Evolutionary conservation across 176 grass and related monocot species (phyloP).

Genomic region (Rhipidocladum racemiflorum): DNA sequence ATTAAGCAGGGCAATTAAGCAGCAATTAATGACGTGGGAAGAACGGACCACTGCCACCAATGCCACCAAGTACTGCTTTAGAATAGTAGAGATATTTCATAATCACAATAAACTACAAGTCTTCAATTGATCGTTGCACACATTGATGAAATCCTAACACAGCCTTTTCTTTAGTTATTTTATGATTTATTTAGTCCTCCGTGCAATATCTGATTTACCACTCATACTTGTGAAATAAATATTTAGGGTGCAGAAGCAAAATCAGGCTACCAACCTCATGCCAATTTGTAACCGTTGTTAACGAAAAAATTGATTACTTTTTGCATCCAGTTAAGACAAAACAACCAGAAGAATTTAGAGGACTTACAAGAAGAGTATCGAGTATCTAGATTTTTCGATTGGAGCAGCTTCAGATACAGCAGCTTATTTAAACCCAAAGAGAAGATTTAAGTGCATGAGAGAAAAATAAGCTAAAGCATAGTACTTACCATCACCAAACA

Average conservation of each 20-base stretch:
- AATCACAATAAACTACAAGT: neutral
- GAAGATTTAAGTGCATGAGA: neutral
- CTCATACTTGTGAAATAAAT: neutral
- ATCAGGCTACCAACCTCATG: neutral
- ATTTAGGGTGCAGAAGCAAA: neutral
- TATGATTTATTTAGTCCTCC: neutral
- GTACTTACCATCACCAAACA: neutral
- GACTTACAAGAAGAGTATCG: neutral
- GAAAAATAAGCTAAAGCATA: neutral
- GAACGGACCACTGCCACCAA: too few relatives aligned
- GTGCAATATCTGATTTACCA: neutral
- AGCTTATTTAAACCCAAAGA: constrained; percentile 5
- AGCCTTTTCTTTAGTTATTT: neutral
- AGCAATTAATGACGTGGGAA: too few relatives aligned
- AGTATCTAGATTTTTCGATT: neutral
- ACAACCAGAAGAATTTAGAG: neutral
- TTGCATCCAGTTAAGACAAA: neutral
- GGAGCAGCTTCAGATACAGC: neutral
- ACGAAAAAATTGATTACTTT: neutral
- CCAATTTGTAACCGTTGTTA: neutral
- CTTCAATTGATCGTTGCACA: neutral
- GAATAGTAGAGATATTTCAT: too few relatives aligned
- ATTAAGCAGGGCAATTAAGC: too few relatives aligned
- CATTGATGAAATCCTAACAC: neutral
- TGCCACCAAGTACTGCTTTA: too few relatives aligned